phyloP scores from a whole-genome alignment of 108 stramenopile genomes.

The Skeletonema grethae region DNA sequence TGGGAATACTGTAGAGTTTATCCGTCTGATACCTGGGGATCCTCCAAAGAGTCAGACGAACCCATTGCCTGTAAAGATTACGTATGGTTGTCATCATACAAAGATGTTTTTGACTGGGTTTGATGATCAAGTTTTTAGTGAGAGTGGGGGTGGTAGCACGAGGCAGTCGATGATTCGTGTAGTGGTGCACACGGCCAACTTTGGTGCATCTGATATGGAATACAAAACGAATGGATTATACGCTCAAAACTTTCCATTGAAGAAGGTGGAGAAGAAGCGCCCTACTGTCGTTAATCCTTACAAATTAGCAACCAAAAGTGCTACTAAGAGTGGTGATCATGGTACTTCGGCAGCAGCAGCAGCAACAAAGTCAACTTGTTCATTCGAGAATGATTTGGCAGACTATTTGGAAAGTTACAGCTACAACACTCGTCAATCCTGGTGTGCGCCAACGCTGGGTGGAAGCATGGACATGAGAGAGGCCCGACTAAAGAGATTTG shows the following conservation, averaged over 20 bases:
- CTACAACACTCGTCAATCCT: slow-evolving; percentile 43
- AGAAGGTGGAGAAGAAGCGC: slow-evolving; percentile 9
- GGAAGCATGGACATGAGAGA: not conserved
- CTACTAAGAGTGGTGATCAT: not conserved
- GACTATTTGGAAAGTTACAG: slow-evolving; percentile 66
- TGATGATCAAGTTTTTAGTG: slow-evolving; percentile 22
- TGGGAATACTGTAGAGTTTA: slow-evolving; percentile 44
- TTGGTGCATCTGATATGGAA: slow-evolving; percentile 55
- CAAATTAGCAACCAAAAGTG: not conserved
- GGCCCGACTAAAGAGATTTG: slow-evolving; percentile 1
- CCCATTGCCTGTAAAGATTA: slow-evolving; percentile 33
- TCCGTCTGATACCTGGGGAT: slow-evolving; percentile 42
- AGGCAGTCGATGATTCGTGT: slow-evolving; percentile 52
- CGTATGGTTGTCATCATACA: slow-evolving; percentile 60
- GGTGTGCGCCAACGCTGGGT: slow-evolving; percentile 16
- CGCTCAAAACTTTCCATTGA: slow-evolving; percentile 76
- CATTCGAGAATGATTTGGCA: slow-evolving; percentile 72
- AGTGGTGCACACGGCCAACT: slow-evolving; percentile 77
- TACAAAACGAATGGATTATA: slow-evolving; percentile 67
- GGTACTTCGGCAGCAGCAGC: slow-evolving; percentile 15
- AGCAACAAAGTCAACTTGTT: slow-evolving; percentile 17
- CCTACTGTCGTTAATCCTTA: not conserved
- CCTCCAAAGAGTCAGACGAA: slow-evolving; percentile 36
- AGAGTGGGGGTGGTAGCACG: not conserved
- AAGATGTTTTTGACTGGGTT: slow-evolving; percentile 78